Conservation (phyloP, 1,284 basidiomycete species). For the Phlebopus sp. region DNA sequence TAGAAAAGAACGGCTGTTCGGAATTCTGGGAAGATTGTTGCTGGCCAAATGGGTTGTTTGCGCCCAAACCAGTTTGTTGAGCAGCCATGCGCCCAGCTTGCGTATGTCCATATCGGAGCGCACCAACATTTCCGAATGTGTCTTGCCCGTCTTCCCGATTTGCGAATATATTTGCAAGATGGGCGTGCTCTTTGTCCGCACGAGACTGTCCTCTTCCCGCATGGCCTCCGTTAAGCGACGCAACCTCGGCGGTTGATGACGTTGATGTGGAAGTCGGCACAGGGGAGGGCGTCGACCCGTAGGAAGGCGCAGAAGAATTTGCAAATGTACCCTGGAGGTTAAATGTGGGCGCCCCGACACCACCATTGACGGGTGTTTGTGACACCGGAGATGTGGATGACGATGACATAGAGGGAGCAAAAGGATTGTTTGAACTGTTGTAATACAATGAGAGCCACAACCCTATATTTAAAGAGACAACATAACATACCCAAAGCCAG, state of each 20-base stretch:
- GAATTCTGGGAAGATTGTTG: slow-evolving; percentile 49
- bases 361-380: slow-evolving; percentile 33
- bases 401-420: slow-evolving; percentile 53
- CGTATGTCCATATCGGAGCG: slow-evolving; percentile 72
- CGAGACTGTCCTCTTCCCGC: slow-evolving; percentile 34
- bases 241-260: slow-evolving; percentile 23
- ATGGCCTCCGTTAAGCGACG: slow-evolving; percentile 12
- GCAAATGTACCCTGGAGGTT: slow-evolving; percentile 65
- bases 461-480: not conserved
- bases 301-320: slow-evolving; percentile 34
- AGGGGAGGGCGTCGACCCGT: slow-evolving; percentile 36
- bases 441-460: not conserved
- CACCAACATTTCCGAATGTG: slow-evolving; percentile 89
- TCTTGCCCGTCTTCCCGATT: slow-evolving; percentile 88
- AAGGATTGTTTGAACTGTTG: slow-evolving; percentile 92
- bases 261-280: slow-evolving; percentile 39
- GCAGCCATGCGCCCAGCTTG: slow-evolving; percentile 54
- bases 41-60: slow-evolving; percentile 75
- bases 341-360: slow-evolving; percentile 42
- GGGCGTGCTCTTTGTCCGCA: slow-evolving; percentile 63
- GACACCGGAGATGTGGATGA: slow-evolving; percentile 37
- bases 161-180: slow-evolving; percentile 79
- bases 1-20: slow-evolving; percentile 85
- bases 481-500: slow-evolving; percentile 60
- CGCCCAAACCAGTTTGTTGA: slow-evolving; percentile 56